A percentile compares a stretch with the other conserved stretches of the same genome.
phyloP scores from a whole-genome alignment of 192 early-diverging fungal genomes.

The Coemansia sp. region DNA sequence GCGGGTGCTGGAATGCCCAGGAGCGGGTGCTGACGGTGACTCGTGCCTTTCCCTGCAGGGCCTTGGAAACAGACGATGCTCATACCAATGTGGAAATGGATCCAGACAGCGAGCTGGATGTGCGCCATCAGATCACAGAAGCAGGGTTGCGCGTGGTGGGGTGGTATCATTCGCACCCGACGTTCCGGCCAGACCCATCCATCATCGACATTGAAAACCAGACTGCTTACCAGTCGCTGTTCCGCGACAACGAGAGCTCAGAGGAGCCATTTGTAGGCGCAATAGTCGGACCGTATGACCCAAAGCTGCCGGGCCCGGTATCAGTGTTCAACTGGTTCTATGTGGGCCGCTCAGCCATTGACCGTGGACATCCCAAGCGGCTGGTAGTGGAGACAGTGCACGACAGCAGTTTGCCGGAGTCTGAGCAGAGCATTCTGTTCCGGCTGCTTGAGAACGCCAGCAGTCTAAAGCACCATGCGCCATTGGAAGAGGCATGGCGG shows the following conservation, averaged over 20 bases:
- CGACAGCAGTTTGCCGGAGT: constrained; percentile 49
- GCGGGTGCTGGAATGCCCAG: constrained; percentile 67
- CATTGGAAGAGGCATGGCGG: constrained; percentile 71
- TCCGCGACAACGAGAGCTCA: constrained; percentile 58
- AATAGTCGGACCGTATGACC: constrained; percentile 87
- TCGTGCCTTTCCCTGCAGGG: constrained; percentile 73
- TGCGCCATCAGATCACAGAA: constrained; percentile 69
- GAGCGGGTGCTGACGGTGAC: constrained; percentile 58
- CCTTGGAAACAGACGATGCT: constrained; percentile 67
- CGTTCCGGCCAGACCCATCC: constrained; percentile 82
- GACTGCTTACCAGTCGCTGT: constrained; percentile 77
- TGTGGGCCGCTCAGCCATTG: constrained; percentile 57
- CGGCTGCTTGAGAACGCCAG: constrained; percentile 58
- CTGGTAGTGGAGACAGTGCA: constrained; percentile 59
- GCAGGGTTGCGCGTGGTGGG: constrained; percentile 77
- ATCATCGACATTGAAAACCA: constrained; percentile 90
- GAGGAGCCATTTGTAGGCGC: constrained; percentile 83
- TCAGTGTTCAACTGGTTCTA: constrained; percentile 90
- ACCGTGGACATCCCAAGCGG: constrained; percentile 64
- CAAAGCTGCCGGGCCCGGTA: constrained; percentile 66
- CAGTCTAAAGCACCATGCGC: constrained; percentile 57
- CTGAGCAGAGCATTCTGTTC: constrained; percentile 56
- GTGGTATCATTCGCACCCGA: constrained; percentile 95
- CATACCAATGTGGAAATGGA: constrained; percentile 88
- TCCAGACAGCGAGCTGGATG: constrained; percentile 73